A percentile compares a stretch with the other conserved stretches of the same genome.
Conservation (phyloP, 2,329 filamentous ascomycete species). For the Fusarium humuli region DNA sequence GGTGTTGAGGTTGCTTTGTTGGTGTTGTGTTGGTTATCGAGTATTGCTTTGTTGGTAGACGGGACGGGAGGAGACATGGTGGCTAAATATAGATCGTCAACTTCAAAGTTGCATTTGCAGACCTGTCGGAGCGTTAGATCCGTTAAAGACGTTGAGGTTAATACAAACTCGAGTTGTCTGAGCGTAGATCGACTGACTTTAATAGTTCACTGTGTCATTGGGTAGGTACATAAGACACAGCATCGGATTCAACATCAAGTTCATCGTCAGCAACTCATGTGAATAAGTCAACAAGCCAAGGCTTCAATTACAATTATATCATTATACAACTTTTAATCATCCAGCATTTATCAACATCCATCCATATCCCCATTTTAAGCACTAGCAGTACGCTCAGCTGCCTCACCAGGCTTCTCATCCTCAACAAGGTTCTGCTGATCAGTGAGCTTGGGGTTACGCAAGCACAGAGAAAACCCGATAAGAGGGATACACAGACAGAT, state of each 20-base stretch:
- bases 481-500: slow-evolving; percentile 62
- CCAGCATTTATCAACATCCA: background rate
- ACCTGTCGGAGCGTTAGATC: background rate
- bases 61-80: background rate
- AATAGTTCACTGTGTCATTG: too few relatives aligned
- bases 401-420: slow-evolving; percentile 42
- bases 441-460: slow-evolving; percentile 61
- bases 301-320: slow-evolving; percentile 26
- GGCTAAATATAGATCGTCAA: background rate
- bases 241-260: too few relatives aligned
- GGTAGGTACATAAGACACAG: too few relatives aligned
- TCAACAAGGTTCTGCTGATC: slow-evolving; percentile 58
- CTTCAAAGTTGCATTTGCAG: background rate
- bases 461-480: slow-evolving; percentile 56
- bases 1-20: background rate
- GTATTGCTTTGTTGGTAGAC: background rate
- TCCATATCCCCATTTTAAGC: background rate
- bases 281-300: background rate
- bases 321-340: slow-evolving; percentile 15
- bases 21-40: background rate
- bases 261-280: too few relatives aligned
- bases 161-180: too few relatives aligned
- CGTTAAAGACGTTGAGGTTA: too few relatives aligned
- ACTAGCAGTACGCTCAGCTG: slow-evolving; percentile 5
- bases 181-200: too few relatives aligned